A percentile compares a stretch with the other conserved stretches of the same genome.
phyloP scores from a whole-genome alignment of 768 basidiomycete species.

The Phlebiopsis flavidoalba region DNA sequence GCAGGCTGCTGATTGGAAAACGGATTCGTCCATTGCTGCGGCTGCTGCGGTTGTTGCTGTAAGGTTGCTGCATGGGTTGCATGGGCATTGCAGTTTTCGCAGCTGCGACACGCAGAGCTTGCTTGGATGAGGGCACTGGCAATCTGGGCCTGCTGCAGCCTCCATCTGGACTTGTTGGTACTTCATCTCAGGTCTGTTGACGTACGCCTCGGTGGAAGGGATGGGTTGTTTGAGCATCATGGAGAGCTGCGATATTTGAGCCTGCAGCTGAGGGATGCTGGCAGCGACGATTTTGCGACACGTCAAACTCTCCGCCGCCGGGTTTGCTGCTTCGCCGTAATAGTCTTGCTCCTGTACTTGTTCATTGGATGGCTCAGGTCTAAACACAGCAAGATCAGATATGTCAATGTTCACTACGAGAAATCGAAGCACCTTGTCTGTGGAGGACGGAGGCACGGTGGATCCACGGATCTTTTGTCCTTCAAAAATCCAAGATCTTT shows the following conservation, averaged over 20 bases:
- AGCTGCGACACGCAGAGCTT: conserved; percentile 37
- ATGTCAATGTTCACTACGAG: neutral
- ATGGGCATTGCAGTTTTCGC: conserved; percentile 26
- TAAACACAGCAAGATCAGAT: neutral
- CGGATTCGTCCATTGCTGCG: conserved; percentile 38
- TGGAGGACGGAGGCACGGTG: neutral
- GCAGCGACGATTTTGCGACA: conserved; percentile 68
- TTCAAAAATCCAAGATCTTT: too few relatives aligned
- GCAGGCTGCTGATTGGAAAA: conserved; percentile 62
- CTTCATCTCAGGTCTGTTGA: conserved; percentile 78
- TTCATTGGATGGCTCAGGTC: neutral
- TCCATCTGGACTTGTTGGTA: conserved; percentile 77
- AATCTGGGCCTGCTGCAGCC: conserved; percentile 72
- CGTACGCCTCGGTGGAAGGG: conserved; percentile 67
- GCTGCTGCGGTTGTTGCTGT: conserved; percentile 25
- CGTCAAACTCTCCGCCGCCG: conserved; percentile 53
- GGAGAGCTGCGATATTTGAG: conserved; percentile 76
- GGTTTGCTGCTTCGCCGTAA: conserved; percentile 67
- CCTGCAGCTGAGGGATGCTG: conserved; percentile 78
- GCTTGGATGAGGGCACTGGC: conserved; percentile 41
- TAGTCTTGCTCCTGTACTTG: conserved; percentile 48
- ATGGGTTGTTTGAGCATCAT: conserved; percentile 76
- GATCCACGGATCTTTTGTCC: neutral
- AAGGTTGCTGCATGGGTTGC: conserved; percentile 49
- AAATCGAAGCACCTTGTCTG: conserved; percentile 9